Evolutionary conservation across 139 green algal genomes (phyloP), one percentile per base, ranked within the genome.

Genomic region (Haematococcus lacustris): DNA sequence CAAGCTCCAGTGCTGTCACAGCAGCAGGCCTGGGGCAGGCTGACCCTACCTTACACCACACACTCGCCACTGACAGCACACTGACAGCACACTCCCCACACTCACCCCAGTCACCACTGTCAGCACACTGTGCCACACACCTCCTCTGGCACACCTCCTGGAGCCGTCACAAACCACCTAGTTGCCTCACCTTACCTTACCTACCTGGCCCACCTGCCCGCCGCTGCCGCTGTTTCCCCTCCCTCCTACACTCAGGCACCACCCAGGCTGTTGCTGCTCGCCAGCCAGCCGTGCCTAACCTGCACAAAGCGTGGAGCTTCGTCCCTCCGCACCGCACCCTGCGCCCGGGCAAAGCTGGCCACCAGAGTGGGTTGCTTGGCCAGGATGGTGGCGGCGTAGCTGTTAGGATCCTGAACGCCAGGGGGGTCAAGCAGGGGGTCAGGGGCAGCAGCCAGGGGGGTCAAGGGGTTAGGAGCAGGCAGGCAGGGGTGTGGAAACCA

Each of bases 271-370:
- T 53, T 9, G 17, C 43, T 17, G 17, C 43, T 53, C 43, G 17
- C 9, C 9, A 9, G 43, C 43, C 9, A 17, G 43, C 43, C 43
- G 9, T 53, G n/a, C 3, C 64, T 70, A 7, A 70, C 64, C 64
- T 51, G 7, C 43, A 71, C 79, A 72, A 79, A 83, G 25, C 80
- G 75, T 37, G 75, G 67, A 17, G 68, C 64, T 13, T 76, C 76
- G 39, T 71, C 71, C 61, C 82, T 82, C 9, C 71, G 79, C 51
- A 92, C 35, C 0, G 86, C 84, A 3, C 62, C 73, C 28, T 65
- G 5, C 3, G 85, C 85, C 1, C 85, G 76, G 4, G 80, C 73
- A 59, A 97, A 97, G 76, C 91, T 77, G 9, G 89, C 91, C 74
- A 93, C 79, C 4, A 91, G 61, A 71, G 82, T 70, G 3, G 89